A percentile compares a stretch with the other conserved stretches of the same genome.
These are phyloP conservation scores for Panicum miliaceum DNA, from an alignment of 176 grass and related monocot genomes.

Conservation along the genomic window DNA sequence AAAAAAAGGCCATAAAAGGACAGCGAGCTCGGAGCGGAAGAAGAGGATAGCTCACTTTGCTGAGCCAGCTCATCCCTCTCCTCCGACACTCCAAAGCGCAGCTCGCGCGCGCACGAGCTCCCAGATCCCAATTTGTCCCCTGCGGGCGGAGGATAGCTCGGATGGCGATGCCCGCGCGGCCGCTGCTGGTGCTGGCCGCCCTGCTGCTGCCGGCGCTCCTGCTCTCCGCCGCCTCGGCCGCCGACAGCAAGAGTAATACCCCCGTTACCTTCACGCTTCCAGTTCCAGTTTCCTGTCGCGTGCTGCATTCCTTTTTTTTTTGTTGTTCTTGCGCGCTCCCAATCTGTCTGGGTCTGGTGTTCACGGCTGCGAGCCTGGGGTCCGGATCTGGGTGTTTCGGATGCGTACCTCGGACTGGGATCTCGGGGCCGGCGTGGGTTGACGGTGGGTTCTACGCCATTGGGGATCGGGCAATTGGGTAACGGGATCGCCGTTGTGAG, in stretches of 20 bases:
- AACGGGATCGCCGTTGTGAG: neutral
- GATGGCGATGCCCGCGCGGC: slow-evolving; percentile 62
- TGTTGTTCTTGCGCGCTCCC: neutral
- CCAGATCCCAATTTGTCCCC: slow-evolving; percentile 24
- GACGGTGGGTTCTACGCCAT: neutral
- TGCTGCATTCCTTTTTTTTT: slow-evolving; percentile 22
- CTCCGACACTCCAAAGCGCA: neutral
- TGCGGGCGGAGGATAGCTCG: slow-evolving; percentile 1
- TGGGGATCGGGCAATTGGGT: neutral
- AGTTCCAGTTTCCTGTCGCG: neutral
- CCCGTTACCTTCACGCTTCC: neutral
- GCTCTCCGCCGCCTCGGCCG: slow-evolving; percentile 61
- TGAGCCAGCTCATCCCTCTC: neutral
- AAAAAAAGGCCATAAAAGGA: slow-evolving; percentile 45
- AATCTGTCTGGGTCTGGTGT: neutral
- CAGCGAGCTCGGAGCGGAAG: slow-evolving; percentile 48
- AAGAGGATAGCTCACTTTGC: neutral
- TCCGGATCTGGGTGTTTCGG: slow-evolving; percentile 35
- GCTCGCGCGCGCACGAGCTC: slow-evolving; percentile 1
- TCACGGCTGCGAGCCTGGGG: neutral
- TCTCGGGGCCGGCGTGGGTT: slow-evolving; percentile 21
- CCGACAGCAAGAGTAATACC: slow-evolving; percentile 77
- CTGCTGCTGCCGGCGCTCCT: slow-evolving; percentile 52
- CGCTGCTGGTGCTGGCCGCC: slow-evolving; percentile 59
- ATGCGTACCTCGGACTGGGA: slow-evolving; percentile 8